These are phyloP conservation scores for Populus trichocarpa DNA, from an alignment of 441 rosid genomes.

Conservation along the genomic window DNA sequence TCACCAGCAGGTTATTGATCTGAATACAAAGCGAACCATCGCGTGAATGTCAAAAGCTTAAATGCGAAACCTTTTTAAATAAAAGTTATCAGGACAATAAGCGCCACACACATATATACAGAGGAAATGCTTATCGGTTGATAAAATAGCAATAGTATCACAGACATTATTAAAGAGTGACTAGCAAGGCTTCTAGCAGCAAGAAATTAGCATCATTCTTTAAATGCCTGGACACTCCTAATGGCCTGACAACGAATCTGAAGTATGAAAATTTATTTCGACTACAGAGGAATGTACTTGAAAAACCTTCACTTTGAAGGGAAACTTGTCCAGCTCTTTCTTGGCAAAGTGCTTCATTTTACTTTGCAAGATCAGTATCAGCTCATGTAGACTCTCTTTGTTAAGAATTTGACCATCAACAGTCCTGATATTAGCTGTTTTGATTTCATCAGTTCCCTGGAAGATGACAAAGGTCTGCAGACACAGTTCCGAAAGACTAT, in stretches of 20 bases:
- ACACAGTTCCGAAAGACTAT: not conserved
- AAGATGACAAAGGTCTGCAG: constrained; percentile 43
- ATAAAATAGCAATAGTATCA: no score
- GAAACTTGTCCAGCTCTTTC: constrained; percentile 22
- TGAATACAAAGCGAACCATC: constrained; percentile 22
- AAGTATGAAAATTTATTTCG: not conserved
- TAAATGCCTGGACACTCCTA: not conserved
- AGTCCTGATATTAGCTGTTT: constrained; percentile 17
- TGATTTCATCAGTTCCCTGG: constrained; percentile 43
- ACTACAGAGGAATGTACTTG: constrained; percentile 27
- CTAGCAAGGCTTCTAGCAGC: no score
- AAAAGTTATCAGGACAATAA: constrained; percentile 37
- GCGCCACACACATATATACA: no score
- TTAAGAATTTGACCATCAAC: constrained; percentile 20
- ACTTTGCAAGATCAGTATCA: constrained; percentile 47
- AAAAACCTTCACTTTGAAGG: constrained; percentile 41
- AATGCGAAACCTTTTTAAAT: not conserved
- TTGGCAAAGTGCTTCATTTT: constrained; percentile 32
- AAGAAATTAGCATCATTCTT: no score
- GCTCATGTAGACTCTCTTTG: not conserved
- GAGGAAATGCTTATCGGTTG: no score
- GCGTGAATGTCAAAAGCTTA: not conserved
- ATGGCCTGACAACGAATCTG: not conserved
- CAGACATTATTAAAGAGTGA: no score
- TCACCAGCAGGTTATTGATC: constrained; percentile 50